Percentiles rank a stretch among this genome's conserved stretches.
phyloP scores from a whole-genome alignment of 306 rosid genomes.

The Sicyos baderoa region DNA sequence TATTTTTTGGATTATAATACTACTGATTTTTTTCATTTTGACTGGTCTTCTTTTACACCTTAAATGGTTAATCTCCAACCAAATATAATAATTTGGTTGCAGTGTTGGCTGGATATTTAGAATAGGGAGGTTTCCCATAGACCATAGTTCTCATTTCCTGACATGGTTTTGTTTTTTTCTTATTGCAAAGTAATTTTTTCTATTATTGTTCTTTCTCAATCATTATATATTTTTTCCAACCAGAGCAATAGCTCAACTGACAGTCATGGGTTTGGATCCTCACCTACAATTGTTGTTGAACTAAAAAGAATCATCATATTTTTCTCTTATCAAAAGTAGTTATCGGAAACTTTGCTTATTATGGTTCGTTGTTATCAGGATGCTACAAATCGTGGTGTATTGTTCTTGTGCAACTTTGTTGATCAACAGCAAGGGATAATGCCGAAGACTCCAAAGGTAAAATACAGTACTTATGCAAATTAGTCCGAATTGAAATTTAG shows the following conservation, averaged over 20 bases:
- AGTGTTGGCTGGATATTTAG: neutral
- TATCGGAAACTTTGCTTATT: neutral
- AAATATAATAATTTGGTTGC: slow-evolving; percentile 3
- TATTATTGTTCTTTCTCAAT: neutral
- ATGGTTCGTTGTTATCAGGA: slow-evolving; percentile 35
- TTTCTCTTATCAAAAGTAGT: neutral
- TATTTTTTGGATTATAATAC: slow-evolving; percentile 11
- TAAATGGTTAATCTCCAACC: neutral
- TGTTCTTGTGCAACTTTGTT: slow-evolving; percentile 51
- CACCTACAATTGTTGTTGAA: too few species aligned
- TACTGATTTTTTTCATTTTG: slow-evolving; percentile 9
- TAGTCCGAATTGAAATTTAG: neutral
- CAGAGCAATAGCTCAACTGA: too few species aligned
- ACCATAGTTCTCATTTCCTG: neutral
- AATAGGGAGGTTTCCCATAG: neutral
- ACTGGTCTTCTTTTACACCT: neutral
- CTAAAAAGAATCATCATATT: too few species aligned
- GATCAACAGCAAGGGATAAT: slow-evolving; percentile 38
- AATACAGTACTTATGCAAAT: slow-evolving; percentile 13
- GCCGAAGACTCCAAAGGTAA: slow-evolving; percentile 58
- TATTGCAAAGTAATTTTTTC: neutral
- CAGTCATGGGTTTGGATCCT: too few species aligned
- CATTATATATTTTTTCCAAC: neutral
- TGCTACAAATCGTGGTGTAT: slow-evolving; percentile 52
- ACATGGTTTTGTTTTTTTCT: neutral